Evolutionary conservation across 2,329 filamentous ascomycete genomes (phyloP).

Genomic region (Aspergillus bombycis): DNA sequence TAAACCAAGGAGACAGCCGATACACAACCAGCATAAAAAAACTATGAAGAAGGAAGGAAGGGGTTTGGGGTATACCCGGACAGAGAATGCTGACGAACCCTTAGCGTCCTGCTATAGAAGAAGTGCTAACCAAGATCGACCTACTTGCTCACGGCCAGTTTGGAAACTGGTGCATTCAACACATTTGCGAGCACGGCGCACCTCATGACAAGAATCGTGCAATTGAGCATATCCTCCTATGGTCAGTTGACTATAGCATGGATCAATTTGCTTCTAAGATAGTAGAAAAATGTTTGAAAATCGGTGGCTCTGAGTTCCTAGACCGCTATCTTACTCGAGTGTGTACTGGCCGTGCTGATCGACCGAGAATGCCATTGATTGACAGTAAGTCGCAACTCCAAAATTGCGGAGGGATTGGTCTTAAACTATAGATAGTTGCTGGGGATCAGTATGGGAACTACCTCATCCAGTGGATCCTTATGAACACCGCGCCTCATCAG

Average conservation of each 20-base stretch:
- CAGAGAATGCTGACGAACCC: conserved; percentile 23
- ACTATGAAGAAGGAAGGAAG: neutral
- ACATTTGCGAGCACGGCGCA: conserved; percentile 95
- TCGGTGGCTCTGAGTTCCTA: conserved; percentile 87
- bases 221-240: conserved; percentile 91
- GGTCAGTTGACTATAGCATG: conserved; percentile 95
- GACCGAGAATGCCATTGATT: conserved; percentile 93
- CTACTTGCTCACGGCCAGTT: conserved; percentile 97
- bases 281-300: conserved; percentile 98
- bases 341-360: conserved; percentile 85
- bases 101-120: conserved; percentile 95
- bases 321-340: conserved; percentile 91
- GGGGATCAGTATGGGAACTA: conserved; percentile 99
- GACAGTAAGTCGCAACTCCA: conserved; percentile 64
- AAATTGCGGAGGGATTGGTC: neutral
- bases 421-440: conserved; percentile 59
- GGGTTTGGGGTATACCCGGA: neutral
- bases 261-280: conserved; percentile 99
- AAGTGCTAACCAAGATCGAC: conserved; percentile 92
- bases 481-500: conserved; percentile 82
- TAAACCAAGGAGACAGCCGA: neutral
- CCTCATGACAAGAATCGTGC: conserved; percentile 89
- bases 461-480: conserved; percentile 94
- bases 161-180: conserved; percentile 99
- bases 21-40: neutral